Conservation (phyloP, 257 asterid species). For the Solanum paucissectum region DNA sequence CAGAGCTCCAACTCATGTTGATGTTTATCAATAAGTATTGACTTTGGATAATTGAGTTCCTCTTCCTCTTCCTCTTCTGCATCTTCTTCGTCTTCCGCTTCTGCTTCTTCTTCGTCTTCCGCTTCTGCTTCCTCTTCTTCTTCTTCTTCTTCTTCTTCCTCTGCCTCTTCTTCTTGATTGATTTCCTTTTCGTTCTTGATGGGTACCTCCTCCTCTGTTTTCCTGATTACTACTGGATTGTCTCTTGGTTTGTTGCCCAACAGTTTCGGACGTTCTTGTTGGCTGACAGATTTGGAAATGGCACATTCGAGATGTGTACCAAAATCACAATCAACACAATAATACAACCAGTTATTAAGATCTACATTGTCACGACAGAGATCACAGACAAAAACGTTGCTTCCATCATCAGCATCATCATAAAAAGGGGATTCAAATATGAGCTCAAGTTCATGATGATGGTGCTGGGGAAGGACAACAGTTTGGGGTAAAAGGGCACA, state of each 20-base stretch:
- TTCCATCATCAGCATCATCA: neutral
- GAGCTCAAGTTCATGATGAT: conserved; percentile 11
- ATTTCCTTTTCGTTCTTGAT: neutral
- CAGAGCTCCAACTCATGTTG: neutral
- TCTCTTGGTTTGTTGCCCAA: neutral
- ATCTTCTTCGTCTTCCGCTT: neutral
- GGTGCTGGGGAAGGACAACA: neutral
- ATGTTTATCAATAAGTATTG: neutral
- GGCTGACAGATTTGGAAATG: neutral
- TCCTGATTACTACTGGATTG: neutral
- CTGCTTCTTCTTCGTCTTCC: rapidly evolving
- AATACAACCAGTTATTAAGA: neutral
- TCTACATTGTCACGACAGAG: neutral
- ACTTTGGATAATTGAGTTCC: neutral
- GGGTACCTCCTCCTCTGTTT: neutral
- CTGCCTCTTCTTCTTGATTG: neutral
- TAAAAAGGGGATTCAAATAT: neutral
- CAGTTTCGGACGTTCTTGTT: neutral
- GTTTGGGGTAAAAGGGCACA: conserved; percentile 5
- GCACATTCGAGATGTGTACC: conserved; percentile 8
- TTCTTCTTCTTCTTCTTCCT: neutral
- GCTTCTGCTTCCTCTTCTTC: neutral
- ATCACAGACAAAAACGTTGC: neutral
- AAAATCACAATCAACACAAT: conserved; percentile 9
- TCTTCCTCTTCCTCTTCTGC: neutral